phyloP scores from a whole-genome alignment of 1,139 yeast genomes.

The Zygoascus hellenicus region DNA sequence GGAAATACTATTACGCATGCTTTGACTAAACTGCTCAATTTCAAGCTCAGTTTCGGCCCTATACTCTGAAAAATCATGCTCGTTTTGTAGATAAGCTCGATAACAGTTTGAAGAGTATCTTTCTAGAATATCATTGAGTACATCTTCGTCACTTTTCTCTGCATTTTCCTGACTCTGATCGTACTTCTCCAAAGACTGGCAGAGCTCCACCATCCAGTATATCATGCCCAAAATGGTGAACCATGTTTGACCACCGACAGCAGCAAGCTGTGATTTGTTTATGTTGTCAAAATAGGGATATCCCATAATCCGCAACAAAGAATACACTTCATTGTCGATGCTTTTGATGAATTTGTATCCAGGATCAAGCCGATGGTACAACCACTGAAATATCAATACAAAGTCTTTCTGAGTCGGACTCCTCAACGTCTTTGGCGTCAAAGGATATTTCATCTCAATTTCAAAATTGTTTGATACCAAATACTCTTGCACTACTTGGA shows the following conservation, averaged over 20 bases:
- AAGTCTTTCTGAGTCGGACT: conserved; percentile 89
- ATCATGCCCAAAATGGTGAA: conserved; percentile 75
- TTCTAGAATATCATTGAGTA: conserved; percentile 56
- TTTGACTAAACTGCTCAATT: conserved; percentile 43
- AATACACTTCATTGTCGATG: conserved; percentile 71
- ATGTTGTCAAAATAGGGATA: conserved; percentile 81
- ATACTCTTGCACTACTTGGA: conserved; percentile 45
- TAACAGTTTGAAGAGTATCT: conserved; percentile 64
- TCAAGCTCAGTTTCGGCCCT: conserved; percentile 53
- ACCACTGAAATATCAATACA: conserved; percentile 69
- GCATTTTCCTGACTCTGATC: conserved; percentile 27
- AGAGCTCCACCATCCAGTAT: conserved; percentile 68
- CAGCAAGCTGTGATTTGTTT: conserved; percentile 78
- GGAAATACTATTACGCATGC: conserved; percentile 40
- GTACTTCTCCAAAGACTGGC: conserved; percentile 42
- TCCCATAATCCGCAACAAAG: conserved; percentile 54
- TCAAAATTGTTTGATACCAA: conserved; percentile 61
- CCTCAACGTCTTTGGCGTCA: conserved; percentile 58
- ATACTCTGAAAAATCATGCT: conserved; percentile 49
- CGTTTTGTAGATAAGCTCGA: conserved; percentile 54
- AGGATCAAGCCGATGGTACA: conserved; percentile 74
- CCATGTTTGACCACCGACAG: conserved; percentile 92
- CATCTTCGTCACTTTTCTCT: conserved; percentile 35
- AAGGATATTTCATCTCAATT: conserved; percentile 62
- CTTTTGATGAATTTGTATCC: conserved; percentile 63